Conservation (phyloP, 768 basidiomycete genomes). For the Royoungia palumana region DNA sequence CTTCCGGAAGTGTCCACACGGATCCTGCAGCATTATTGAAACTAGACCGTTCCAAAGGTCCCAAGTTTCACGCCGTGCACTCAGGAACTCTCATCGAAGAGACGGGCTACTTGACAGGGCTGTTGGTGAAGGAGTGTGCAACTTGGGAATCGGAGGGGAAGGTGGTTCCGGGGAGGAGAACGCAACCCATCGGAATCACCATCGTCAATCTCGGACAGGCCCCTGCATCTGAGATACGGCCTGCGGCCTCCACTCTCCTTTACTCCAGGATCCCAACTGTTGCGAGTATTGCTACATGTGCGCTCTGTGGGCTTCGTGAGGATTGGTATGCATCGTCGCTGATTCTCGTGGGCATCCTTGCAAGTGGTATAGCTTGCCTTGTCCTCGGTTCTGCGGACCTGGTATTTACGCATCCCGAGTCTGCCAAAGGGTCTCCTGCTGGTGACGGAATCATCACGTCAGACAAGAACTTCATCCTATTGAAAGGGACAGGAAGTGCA, state of each 20-base stretch:
- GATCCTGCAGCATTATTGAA: conserved; percentile 33
- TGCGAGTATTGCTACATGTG: conserved; percentile 26
- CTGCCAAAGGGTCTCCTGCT: conserved; percentile 23
- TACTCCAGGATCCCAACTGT: conserved; percentile 31
- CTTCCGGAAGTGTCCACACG: conserved; percentile 32
- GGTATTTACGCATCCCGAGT: conserved; percentile 22
- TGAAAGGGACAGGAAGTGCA: conserved; percentile 28
- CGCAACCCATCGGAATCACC: conserved; percentile 24
- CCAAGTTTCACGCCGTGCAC: conserved; percentile 30
- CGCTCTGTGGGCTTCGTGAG: conserved; percentile 23
- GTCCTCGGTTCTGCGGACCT: conserved; percentile 34
- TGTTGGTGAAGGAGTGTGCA: conserved; percentile 28
- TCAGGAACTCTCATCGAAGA: conserved; percentile 31
- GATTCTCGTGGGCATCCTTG: conserved; percentile 34
- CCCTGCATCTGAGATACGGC: conserved; percentile 14
- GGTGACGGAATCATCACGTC: conserved; percentile 31
- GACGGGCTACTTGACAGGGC: conserved; percentile 29
- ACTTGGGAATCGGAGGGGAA: conserved; percentile 2
- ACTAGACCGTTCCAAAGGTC: conserved; percentile 30
- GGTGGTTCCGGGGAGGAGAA: conserved; percentile 22
- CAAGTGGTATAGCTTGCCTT: conserved; percentile 31
- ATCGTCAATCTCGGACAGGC: conserved; percentile 24
- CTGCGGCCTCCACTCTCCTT: conserved; percentile 21
- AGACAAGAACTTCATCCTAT: conserved; percentile 26
- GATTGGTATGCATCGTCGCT: conserved; percentile 35